Base-by-base conservation (phyloP, 176 grass and related monocot genomes). In the Secale cereale region DNA sequence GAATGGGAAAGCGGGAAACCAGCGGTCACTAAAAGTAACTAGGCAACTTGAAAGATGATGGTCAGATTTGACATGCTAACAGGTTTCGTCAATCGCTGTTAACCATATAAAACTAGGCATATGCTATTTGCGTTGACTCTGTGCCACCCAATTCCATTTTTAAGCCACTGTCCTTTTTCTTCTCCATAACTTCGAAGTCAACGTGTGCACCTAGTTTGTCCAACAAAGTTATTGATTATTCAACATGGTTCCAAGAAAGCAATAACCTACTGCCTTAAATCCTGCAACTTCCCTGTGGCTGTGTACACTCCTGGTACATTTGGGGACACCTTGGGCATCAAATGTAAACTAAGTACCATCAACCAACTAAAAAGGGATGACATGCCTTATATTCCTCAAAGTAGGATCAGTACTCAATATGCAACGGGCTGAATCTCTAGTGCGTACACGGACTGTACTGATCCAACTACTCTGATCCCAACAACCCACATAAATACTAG, bases 381-480 rank as follows among this genome's bases (percentile, higher is more conserved):
- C 10, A 27, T 77, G 31, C 5, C 17, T 25, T 83, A 78, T 43
- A 60, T 59, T 81, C 65, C 71, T 76, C 66, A 56, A 85, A 82
- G 37, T 40, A 82, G 37, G 32, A 59, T 65, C 43, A 43, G 57
- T 32, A 82, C 14, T 76, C 61, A 73, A 30, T 81, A 79, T 6
- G 30, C 23, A 48, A 11, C 16, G 50, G 69, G 22, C 70, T 31
- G 57, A 75, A 82, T 71, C 64, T 85, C 54, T 25, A 75, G 20
- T 77, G 20, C 10, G 16, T 56, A 50, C 14, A 83, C n/a, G 43
- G 3, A 70, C 76, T 77, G 75, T 65, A 73, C 79, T 28, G 46
- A 60, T 56, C 79, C 74, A 82, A 79, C 57, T 26, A 74, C 80
- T n/a, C n/a, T n/a, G n/a, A n/a, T n/a, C n/a, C n/a, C n/a, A n/a